These are phyloP conservation scores for Colletotrichum chrysophilum DNA, from an alignment of 2,329 filamentous ascomycete species.

Conservation along the genomic window DNA sequence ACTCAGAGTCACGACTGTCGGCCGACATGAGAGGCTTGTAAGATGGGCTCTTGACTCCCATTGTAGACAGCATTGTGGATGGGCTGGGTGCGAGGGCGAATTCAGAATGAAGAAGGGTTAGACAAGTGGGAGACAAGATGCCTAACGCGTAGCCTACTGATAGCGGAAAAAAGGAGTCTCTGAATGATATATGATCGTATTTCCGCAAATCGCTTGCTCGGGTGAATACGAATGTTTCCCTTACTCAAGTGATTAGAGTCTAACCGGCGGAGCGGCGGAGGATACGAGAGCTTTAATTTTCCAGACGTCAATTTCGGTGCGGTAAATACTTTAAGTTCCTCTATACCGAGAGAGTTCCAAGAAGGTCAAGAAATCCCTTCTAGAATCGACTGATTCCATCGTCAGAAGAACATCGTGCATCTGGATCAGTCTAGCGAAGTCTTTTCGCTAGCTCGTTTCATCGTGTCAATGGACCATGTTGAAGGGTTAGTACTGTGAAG, in stretches of 20 bases:
- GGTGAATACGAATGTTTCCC: neutral
- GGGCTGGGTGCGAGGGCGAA: neutral
- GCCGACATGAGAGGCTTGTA: slow-evolving; percentile 3
- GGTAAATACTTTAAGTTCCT: neutral
- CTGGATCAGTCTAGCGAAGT: neutral
- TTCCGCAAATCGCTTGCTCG: neutral
- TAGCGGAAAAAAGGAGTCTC: neutral
- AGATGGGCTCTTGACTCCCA: neutral
- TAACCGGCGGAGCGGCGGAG: neutral
- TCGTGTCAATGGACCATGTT: neutral
- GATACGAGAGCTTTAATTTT: neutral
- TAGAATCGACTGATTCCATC: neutral
- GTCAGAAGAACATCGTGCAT: neutral
- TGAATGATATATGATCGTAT: neutral
- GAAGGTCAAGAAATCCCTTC: neutral
- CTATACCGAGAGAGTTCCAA: neutral
- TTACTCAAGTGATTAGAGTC: neutral
- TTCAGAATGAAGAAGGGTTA: neutral
- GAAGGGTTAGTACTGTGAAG: neutral
- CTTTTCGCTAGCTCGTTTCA: neutral
- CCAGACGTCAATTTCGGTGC: neutral
- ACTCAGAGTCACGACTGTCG: neutral
- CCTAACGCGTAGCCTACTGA: neutral
- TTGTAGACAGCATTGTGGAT: neutral
- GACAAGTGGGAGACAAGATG: neutral